phyloP scores from a whole-genome alignment of 2,329 filamentous ascomycete species.

The Coniochaeta pulveracea region DNA sequence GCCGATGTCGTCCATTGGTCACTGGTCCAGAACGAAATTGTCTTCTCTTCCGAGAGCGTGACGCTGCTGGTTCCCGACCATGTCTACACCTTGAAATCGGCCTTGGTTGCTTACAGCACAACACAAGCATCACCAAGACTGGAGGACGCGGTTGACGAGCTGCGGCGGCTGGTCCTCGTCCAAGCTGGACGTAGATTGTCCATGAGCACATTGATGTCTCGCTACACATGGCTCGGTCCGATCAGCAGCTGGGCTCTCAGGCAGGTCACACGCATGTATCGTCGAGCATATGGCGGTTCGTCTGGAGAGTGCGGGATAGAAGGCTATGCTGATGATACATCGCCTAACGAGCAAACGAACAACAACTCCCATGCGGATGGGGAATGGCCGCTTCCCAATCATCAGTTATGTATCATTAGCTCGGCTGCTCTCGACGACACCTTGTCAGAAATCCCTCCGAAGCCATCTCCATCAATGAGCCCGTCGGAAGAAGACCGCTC shows the following conservation, averaged over 20 bases:
- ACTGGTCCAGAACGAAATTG: slow-evolving; percentile 45
- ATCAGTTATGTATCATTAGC: neutral
- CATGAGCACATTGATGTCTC: slow-evolving; percentile 38
- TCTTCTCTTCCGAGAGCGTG: slow-evolving; percentile 49
- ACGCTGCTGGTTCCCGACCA: slow-evolving; percentile 49
- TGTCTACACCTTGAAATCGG: slow-evolving; percentile 52
- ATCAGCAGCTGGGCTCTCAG: slow-evolving; percentile 35
- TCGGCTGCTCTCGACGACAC: neutral
- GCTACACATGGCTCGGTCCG: slow-evolving; percentile 43
- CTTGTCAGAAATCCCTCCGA: neutral
- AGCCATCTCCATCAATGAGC: neutral
- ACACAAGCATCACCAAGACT: slow-evolving; percentile 32
- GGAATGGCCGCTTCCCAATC: slow-evolving; percentile 9
- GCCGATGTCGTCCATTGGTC: slow-evolving; percentile 43
- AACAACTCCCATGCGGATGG: neutral
- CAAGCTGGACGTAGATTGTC: slow-evolving; percentile 36
- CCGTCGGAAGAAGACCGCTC: neutral
- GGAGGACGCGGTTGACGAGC: slow-evolving; percentile 51
- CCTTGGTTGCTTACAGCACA: slow-evolving; percentile 44
- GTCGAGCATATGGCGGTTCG: slow-evolving; percentile 36
- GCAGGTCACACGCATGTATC: slow-evolving; percentile 46
- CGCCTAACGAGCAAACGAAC: neutral
- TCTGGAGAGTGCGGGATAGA: slow-evolving; percentile 10
- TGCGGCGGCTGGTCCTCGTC: slow-evolving; percentile 46
- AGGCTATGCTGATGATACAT: slow-evolving; percentile 11